Conservation (phyloP, 345 rosid species). For the Trapa bicornis region DNA sequence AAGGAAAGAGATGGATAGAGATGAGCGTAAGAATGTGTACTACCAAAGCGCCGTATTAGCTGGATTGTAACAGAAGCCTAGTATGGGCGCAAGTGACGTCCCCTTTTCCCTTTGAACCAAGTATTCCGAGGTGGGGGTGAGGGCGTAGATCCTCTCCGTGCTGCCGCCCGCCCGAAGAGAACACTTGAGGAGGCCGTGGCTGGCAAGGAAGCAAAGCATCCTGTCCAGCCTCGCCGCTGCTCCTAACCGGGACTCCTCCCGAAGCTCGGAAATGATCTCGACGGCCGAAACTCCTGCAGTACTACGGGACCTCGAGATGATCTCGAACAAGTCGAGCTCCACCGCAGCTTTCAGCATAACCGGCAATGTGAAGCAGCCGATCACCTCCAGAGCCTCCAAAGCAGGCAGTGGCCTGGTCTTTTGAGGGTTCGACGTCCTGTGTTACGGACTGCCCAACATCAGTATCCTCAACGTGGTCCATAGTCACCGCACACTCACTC, state of each 20-base stretch:
- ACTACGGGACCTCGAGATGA: neutral
- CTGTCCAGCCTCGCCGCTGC: neutral
- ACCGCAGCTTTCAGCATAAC: neutral
- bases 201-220: neutral
- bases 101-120: conserved; percentile 7
- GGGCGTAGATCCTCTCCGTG: conserved; percentile 5
- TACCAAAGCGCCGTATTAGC: conserved; percentile 13
- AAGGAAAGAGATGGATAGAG: neutral
- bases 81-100: conserved; percentile 5
- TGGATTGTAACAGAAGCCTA: conserved; percentile 6
- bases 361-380: neutral
- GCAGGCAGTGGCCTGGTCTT: neutral
- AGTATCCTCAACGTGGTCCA: neutral
- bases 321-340: neutral
- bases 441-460: neutral
- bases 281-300: neutral
- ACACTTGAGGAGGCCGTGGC: conserved; percentile 5
- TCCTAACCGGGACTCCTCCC: neutral
- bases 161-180: neutral
- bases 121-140: conserved; percentile 6
- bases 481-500: neutral
- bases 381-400: neutral
- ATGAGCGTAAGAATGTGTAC: no score
- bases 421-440: neutral
- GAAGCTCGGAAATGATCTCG: neutral